Evolutionary conservation across 2,329 filamentous ascomycete species (phyloP).

Genomic region (Gnomoniopsis sp.): DNA sequence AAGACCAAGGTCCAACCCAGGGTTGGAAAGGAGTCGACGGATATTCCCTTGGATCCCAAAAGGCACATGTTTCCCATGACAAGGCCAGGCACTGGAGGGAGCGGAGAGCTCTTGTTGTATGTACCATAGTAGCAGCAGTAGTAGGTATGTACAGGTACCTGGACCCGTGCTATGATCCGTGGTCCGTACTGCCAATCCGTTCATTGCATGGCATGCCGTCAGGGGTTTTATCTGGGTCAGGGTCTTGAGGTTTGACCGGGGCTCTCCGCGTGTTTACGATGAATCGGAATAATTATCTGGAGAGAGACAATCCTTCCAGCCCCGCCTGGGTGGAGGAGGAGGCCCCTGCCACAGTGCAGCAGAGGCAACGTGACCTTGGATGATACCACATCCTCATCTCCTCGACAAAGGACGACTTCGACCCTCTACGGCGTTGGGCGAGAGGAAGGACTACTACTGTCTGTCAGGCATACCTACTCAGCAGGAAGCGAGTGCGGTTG

Average conservation of each 20-base stretch:
- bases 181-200: not conserved
- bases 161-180: not conserved
- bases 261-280: slow-evolving; percentile 18
- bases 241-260: slow-evolving; percentile 16
- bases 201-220: slow-evolving; percentile 6
- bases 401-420: no score
- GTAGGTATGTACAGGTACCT: slow-evolving; percentile 12
- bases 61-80: slow-evolving; percentile 11
- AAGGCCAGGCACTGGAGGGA: slow-evolving; percentile 13
- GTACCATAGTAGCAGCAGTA: not conserved
- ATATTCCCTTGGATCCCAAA: slow-evolving; percentile 10
- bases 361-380: no score
- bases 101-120: slow-evolving; percentile 1
- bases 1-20: not conserved
- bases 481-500: no score
- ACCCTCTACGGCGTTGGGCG: no score
- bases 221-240: slow-evolving; percentile 17
- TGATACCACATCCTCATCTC: no score
- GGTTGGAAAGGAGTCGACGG: slow-evolving; percentile 11
- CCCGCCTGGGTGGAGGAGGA: slow-evolving; percentile 1
- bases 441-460: no score
- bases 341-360: slow-evolving; percentile 16
- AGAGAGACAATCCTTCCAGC: slow-evolving; percentile 13
- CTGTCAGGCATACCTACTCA: no score
- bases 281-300: slow-evolving; percentile 20